Evolutionary conservation across 768 basidiomycete species (phyloP).

Genomic region (Exsudoporus frostii): DNA sequence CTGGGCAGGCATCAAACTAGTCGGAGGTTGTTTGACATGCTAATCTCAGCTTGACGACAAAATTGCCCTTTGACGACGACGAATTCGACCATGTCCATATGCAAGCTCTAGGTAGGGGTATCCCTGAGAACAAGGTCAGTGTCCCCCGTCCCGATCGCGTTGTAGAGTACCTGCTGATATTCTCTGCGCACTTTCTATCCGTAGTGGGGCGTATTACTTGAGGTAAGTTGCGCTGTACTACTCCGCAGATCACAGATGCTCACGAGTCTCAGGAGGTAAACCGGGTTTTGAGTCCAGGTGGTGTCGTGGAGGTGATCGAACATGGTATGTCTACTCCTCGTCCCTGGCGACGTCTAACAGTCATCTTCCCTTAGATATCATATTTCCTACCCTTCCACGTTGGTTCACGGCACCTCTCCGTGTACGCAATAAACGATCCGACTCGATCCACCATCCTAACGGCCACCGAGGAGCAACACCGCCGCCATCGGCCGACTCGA

Average conservation of each 20-base stretch:
- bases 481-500: slow-evolving; percentile 31
- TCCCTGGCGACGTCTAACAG: not conserved
- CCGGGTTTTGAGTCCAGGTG: slow-evolving; percentile 66
- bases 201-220: slow-evolving; percentile 67
- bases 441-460: slow-evolving; percentile 52
- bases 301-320: slow-evolving; percentile 68
- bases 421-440: slow-evolving; percentile 43
- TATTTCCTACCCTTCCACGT: slow-evolving; percentile 71
- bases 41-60: slow-evolving; percentile 59
- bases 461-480: slow-evolving; percentile 34
- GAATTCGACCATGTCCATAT: slow-evolving; percentile 83
- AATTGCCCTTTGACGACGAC: slow-evolving; percentile 77
- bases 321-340: slow-evolving; percentile 47
- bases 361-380: slow-evolving; percentile 46
- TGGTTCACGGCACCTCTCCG: slow-evolving; percentile 78
- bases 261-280: slow-evolving; percentile 56
- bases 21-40: not conserved
- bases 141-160: not conserved
- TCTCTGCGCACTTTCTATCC: not conserved
- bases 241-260: not conserved
- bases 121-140: slow-evolving; percentile 71
- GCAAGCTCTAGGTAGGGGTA: slow-evolving; percentile 57
- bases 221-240: slow-evolving; percentile 37
- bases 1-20: not conserved
- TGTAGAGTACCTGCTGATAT: slow-evolving; percentile 2